Base-by-base conservation (phyloP, 345 rosid species). In the Draba incana region DNA sequence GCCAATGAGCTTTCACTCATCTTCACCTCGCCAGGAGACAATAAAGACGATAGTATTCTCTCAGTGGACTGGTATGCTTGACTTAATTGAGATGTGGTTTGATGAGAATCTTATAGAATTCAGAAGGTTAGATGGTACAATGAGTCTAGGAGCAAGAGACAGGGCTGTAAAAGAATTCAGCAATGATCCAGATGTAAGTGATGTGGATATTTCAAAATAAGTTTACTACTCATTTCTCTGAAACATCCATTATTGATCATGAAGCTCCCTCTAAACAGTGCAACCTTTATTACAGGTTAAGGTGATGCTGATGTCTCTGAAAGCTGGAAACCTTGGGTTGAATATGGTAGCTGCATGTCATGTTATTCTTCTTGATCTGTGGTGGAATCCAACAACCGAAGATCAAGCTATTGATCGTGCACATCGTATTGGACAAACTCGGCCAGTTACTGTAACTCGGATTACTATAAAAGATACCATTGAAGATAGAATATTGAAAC, bases 341-440 rank as follows among this genome's bases (percentile, higher is more conserved):
- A 93, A 90, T 69, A 90, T 93, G 97, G 94, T 88, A 54, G 90
- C 97, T 71, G 98, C 98, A 24, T 86, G 89, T 66, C 95, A 91
- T 78, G 97, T 93, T 68, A 84, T 93, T 74, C 89, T 90, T 71
- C 70, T 90, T 77, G 99, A 90, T 75, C 92, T 88, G 37, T 93
- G 97, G 97, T 93, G 96, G 99, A 93, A 93, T 77, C 99, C 97
- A 60, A 83, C 95, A 43, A 88, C 99, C 2, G 79, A 76, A 70
- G 79, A 93, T 80, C 96, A 93, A 81, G 97, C 99, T 74, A 69
- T 93, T 57, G 98, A 93, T 72, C 85, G 97, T 71, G 96, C 98
- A 47, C 98, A 90, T 82, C 88, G 98, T 78, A 93, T 93, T 77
- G 97, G 97, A 62, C 98, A 93, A 83, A 90, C 95, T 39, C 90